phyloP scores from a whole-genome alignment of 257 asterid genomes.

The Eucommia ulmoides region DNA sequence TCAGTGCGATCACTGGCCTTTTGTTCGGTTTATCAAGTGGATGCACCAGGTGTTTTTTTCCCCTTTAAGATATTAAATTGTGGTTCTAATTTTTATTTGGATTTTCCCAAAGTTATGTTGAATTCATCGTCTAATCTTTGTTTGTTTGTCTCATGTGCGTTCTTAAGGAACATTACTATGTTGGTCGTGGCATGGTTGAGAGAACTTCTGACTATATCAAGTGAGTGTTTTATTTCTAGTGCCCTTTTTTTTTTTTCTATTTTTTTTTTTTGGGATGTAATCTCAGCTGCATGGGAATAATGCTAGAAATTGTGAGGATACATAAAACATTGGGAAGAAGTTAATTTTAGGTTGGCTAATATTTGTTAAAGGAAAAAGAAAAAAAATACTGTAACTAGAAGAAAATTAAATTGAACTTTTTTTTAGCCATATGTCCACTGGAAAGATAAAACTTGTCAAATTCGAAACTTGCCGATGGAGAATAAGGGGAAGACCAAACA shows the following conservation, averaged over 20 bases:
- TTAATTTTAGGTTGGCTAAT: too few relatives aligned
- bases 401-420: too few relatives aligned
- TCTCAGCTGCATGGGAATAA: too few relatives aligned
- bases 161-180: conserved; percentile 84
- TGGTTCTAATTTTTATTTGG: conserved; percentile 4
- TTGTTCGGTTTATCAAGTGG: conserved; percentile 81
- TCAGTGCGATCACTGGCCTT: conserved; percentile 51
- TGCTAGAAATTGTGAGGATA: too few relatives aligned
- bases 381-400: too few relatives aligned
- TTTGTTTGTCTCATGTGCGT: conserved; percentile 15
- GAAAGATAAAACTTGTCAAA: too few relatives aligned
- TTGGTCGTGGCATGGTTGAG: conserved; percentile 98
- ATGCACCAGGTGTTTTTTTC: conserved; percentile 80
- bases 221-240: conserved; percentile 30
- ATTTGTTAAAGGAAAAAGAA: too few relatives aligned
- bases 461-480: too few relatives aligned
- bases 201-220: conserved; percentile 75
- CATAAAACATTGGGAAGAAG: too few relatives aligned
- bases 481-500: too few relatives aligned
- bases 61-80: conserved; percentile 9
- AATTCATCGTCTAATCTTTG: conserved; percentile 3
- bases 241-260: not conserved
- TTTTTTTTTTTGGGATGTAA: too few relatives aligned
- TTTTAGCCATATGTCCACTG: too few relatives aligned
- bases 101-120: not conserved